Evolutionary conservation across 2,329 filamentous ascomycete species (phyloP).

Genomic region (Aspergillus terreus): DNA sequence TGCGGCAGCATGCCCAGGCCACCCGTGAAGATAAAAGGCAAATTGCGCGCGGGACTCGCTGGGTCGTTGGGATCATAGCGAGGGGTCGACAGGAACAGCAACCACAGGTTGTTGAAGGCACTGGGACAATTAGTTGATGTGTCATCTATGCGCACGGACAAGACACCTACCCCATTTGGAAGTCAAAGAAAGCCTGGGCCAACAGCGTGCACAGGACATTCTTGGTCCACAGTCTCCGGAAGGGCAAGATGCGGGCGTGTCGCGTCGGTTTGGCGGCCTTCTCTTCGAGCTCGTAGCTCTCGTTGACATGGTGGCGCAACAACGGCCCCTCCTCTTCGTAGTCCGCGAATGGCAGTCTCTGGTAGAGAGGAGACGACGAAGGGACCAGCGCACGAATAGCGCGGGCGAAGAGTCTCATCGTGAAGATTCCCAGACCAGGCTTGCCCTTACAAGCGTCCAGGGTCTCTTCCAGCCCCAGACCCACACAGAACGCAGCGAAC

Average conservation of each 20-base stretch:
- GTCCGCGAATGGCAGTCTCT: constrained; percentile 31
- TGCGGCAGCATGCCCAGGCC: constrained; percentile 69
- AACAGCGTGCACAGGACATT: constrained; percentile 57
- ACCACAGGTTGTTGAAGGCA: constrained; percentile 73
- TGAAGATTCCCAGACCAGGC: constrained; percentile 42
- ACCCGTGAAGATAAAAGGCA: constrained; percentile 61
- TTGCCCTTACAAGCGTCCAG: constrained; percentile 45
- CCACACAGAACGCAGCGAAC: constrained; percentile 52
- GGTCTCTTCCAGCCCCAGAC: constrained; percentile 64
- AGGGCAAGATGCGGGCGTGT: constrained; percentile 43
- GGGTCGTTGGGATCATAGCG: constrained; percentile 48
- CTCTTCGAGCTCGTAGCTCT: constrained; percentile 37
- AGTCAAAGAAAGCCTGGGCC: constrained; percentile 66
- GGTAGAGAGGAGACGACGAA: constrained; percentile 30
- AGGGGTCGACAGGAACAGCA: constrained; percentile 72
- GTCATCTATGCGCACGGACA: neutral
- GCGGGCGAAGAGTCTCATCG: constrained; percentile 27
- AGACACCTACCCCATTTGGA: constrained; percentile 54
- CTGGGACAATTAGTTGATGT: constrained; percentile 34
- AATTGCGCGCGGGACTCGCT: constrained; percentile 37
- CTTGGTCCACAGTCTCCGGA: constrained; percentile 52
- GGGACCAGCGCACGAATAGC: constrained; percentile 22
- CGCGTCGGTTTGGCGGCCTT: constrained; percentile 30
- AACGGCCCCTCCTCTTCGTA: constrained; percentile 35
- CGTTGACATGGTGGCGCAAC: constrained; percentile 25